Base-by-base conservation (phyloP, 2,329 filamentous ascomycete species). In the Cercospora brassicicola region DNA sequence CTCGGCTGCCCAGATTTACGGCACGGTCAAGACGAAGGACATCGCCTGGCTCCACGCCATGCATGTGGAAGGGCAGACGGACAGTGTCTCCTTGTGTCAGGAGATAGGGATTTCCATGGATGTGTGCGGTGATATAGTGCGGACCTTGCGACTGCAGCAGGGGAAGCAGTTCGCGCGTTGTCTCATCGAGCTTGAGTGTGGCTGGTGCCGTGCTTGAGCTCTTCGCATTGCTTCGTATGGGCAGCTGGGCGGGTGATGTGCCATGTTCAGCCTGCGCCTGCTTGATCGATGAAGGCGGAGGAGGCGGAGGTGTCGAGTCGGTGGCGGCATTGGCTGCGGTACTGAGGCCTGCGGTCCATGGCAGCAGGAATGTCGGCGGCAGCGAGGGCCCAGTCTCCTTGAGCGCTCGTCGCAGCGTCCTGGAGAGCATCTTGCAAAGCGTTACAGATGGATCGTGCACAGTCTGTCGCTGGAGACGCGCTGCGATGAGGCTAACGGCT, bases 21-120 rank as follows among this genome's bases (percentile, higher is more conserved):
- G 93, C 95, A 65, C 93, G 90, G 82, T 97, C 94, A 67, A 99
- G 86, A 6, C 94, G 91, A 68, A 99, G 85, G 42, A 96, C 84
- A 78, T 98, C 94, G 31, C 95, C 95, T 0, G 93, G 90, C 67
- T 79, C 75, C 48, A 84, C 82, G 67, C 79, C 74, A 23, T 81
- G 79, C 82, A 85, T 84, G 18, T 81, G 78, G 76, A 85, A 85
- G 2, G 83, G 83, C 10, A 85, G 78, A 13, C 83, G 82, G 6
- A 85, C 59, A 0, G 79, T 82, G 69, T 85, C 83, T 73, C 83
- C 83, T 64, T 77, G 73, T 6, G 91, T 93, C 72, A 95, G 86
- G 33, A 95, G 90, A 82, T 94, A 95, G 6, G 91, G 90, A 64
- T 86, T 88, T 31, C 88, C 90, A 81, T 95, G 90, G 80, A 96